phyloP scores from a whole-genome alignment of 1,139 yeast species.

The Suhomyces bribrorum region DNA sequence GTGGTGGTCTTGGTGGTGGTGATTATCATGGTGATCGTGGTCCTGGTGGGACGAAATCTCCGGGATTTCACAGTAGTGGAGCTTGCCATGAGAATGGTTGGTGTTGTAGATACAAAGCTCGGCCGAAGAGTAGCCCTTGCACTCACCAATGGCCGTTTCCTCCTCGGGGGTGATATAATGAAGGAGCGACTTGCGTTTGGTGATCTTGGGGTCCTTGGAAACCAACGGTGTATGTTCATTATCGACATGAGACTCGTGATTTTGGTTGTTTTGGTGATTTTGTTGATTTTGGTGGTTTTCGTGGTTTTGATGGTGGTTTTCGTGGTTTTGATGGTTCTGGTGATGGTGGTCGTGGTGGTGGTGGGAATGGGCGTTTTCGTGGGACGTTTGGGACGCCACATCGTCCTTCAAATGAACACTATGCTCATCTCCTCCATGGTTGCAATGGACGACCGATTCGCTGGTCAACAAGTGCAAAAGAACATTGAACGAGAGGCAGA shows the following conservation, averaged over 20 bases:
- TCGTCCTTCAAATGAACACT: no score
- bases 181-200: slow-evolving; percentile 26
- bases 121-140: slow-evolving; percentile 56
- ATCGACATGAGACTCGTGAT: background rate
- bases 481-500: slow-evolving; percentile 62
- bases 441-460: slow-evolving; percentile 84
- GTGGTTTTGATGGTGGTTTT: slow-evolving; percentile 13
- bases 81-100: slow-evolving; percentile 8
- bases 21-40: slow-evolving; percentile 7
- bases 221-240: slow-evolving; percentile 16
- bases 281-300: slow-evolving; percentile 8
- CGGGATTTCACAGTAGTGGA: slow-evolving; percentile 47
- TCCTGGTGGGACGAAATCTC: slow-evolving; percentile 12
- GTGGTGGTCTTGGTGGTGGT: background rate
- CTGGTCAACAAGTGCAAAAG: slow-evolving; percentile 74
- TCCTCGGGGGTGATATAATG: slow-evolving; percentile 26
- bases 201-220: slow-evolving; percentile 6
- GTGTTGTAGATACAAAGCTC: slow-evolving; percentile 29
- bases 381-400: no score
- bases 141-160: slow-evolving; percentile 42
- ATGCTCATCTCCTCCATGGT: slow-evolving; percentile 47
- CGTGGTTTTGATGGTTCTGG: slow-evolving; percentile 12
- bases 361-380: background rate
- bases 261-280: slow-evolving; percentile 1
- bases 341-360: background rate